Conservation (phyloP, 495 filamentous ascomycete species). For the Glonium stellatum region DNA sequence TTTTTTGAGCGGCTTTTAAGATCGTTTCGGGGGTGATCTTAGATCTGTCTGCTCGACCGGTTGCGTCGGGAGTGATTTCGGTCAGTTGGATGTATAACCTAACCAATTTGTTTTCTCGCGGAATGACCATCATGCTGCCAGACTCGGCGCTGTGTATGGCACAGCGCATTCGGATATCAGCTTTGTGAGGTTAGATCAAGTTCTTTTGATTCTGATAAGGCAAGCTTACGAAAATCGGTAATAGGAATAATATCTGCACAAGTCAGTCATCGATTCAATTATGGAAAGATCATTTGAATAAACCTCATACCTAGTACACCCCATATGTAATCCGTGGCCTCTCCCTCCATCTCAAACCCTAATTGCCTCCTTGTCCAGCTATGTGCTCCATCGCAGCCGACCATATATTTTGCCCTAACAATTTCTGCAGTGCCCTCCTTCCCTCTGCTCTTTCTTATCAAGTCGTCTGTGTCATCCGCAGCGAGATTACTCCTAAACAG, state of each 20-base stretch:
- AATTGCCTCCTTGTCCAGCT: slow-evolving; percentile 55
- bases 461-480: slow-evolving; percentile 50
- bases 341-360: slow-evolving; percentile 53
- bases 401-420: slow-evolving; percentile 56
- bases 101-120: slow-evolving; percentile 59
- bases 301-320: slow-evolving; percentile 22
- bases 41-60: slow-evolving; percentile 20
- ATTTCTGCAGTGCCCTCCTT: slow-evolving; percentile 36
- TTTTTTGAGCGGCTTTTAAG: slow-evolving; percentile 51
- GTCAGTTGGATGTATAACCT: slow-evolving; percentile 66
- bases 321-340: slow-evolving; percentile 60
- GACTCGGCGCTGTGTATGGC: slow-evolving; percentile 58
- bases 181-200: no score
- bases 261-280: slow-evolving; percentile 2
- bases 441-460: slow-evolving; percentile 37
- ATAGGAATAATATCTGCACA: slow-evolving; percentile 60
- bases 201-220: no score
- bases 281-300: neutral
- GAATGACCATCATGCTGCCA: slow-evolving; percentile 63
- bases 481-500: slow-evolving; percentile 46
- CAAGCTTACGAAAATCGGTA: slow-evolving; percentile 12
- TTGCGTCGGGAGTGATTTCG: slow-evolving; percentile 28
- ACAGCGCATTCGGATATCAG: slow-evolving; percentile 62
- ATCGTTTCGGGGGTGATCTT: slow-evolving; percentile 55
- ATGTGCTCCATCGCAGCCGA: slow-evolving; percentile 47